Base-by-base conservation (phyloP, 768 basidiomycete species). In the Mycena polygramma region DNA sequence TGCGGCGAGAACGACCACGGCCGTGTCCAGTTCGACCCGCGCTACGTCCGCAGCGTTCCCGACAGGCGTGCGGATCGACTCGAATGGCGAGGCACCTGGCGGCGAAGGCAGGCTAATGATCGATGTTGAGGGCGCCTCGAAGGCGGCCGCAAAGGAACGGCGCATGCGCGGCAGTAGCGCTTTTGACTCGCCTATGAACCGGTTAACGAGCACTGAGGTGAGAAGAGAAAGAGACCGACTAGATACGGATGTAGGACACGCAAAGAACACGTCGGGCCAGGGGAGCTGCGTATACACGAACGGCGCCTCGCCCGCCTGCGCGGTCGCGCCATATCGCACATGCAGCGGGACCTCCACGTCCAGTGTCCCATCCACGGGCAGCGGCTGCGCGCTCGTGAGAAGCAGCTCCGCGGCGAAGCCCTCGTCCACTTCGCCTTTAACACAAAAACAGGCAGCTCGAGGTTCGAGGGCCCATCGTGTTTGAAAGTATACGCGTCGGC, bases 281-380 rank as follows among this genome's bases (percentile, higher is more conserved):
- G 77, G 72, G 14, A 87, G 69, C 24, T 76, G 72, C 36, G 79
- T 78, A 9, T 72, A 69, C 68, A 80, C 75, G 59, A 79, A 79
- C 9, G 75, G 71, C 37, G 72, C 69, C 30, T 46, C 26, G 75
- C 35, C 11, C 30, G 11, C 73, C 30, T 6, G 30, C 39, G 79
- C 79, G 22, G 77, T 26, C 7, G 62, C 19, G 8, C 83, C 86
- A 70, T 87, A 88, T 15, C 87, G 83, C 30, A 85, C 67, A 66
- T 88, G 87, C 57, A 88, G 75, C 19, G 87, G 87, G 14, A 88
- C 77, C 35, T 81, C 78, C 14, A 87, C 78, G 24, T 79, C 75
- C 20, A 36, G 26, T 2, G 81, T 7, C 20, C 57, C 73, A 24
- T 48, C 66, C 30, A 66, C 71, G 14, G 65, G 45, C 26, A 17